phyloP scores from a whole-genome alignment of 1,284 basidiomycete genomes.

The Porogramme epimiltina region DNA sequence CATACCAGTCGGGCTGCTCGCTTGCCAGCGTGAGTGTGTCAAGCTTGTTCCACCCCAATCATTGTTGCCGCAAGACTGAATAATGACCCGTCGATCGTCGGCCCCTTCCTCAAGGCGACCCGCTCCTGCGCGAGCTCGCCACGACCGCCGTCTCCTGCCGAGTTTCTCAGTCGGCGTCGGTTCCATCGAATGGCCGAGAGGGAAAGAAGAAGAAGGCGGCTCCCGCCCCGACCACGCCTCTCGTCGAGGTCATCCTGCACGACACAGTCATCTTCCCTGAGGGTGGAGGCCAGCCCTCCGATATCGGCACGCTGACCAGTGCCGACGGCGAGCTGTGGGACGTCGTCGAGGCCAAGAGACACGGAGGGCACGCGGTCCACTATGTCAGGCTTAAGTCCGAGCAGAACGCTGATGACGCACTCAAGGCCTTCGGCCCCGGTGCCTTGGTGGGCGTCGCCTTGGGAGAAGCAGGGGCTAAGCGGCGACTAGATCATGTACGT shows the following conservation, averaged over 20 bases:
- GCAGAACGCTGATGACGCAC: conserved; percentile 44
- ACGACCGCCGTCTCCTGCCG: conserved; percentile 55
- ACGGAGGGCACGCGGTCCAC: conserved; percentile 79
- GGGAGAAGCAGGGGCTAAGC: conserved; percentile 64
- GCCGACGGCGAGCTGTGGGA: conserved; percentile 50
- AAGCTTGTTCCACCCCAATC: neutral
- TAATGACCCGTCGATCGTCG: conserved; percentile 1
- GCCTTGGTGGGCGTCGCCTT: conserved; percentile 56
- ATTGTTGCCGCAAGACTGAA: too few species aligned
- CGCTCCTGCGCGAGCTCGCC: conserved; percentile 55
- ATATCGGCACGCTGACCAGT: conserved; percentile 65
- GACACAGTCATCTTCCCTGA: conserved; percentile 91
- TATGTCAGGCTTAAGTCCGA: conserved; percentile 55
- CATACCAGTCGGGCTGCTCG: conserved; percentile 70
- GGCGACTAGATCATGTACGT: conserved; percentile 80
- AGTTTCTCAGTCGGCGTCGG: conserved; percentile 42
- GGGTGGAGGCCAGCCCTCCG: conserved; percentile 86
- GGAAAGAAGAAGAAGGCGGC: conserved; percentile 57
- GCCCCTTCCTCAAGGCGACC: conserved; percentile 52
- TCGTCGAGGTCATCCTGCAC: conserved; percentile 68
- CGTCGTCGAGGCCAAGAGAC: conserved; percentile 72
- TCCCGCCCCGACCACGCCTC: conserved; percentile 44
- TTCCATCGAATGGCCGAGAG: conserved; percentile 46
- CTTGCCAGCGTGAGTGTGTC: conserved; percentile 64
- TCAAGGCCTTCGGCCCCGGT: conserved; percentile 51